A percentile compares a stretch with the other conserved stretches of the same genome.
These are phyloP conservation scores for Teunomyces aglyptinius DNA, from an alignment of 805 yeast species.

Conservation along the genomic window DNA sequence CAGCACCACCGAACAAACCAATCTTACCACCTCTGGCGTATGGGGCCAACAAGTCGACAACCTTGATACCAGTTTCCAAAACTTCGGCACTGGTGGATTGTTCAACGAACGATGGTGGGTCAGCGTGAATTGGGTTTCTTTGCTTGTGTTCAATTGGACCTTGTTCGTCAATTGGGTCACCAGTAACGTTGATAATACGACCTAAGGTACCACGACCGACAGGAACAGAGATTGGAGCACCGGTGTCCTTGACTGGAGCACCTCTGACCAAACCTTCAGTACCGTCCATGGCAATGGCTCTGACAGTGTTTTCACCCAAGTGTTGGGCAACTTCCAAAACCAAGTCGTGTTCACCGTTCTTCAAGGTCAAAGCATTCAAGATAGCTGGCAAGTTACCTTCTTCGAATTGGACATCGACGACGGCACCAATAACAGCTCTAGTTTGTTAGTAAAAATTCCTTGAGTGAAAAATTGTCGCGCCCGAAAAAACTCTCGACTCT, in stretches of 20 bases:
- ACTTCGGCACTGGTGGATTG: constrained; percentile 98
- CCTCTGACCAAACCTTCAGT: constrained; percentile 99
- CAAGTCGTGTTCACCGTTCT: constrained; percentile 73
- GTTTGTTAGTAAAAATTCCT: neutral
- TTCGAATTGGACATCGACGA: constrained; percentile 98
- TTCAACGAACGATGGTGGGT: constrained; percentile 93
- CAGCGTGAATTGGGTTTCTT: constrained; percentile 98
- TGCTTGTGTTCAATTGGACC: constrained; percentile 93
- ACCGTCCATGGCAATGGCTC: constrained; percentile 99
- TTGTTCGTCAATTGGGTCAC: constrained; percentile 99
- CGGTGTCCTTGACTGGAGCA: constrained; percentile 86
- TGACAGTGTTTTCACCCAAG: constrained; percentile 99
- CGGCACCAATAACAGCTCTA: constrained; percentile 98
- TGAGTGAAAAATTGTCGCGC: neutral
- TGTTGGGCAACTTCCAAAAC: constrained; percentile 99
- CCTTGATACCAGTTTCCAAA: constrained; percentile 99
- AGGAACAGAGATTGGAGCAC: constrained; percentile 98
- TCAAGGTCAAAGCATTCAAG: constrained; percentile 91
- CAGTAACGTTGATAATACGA: constrained; percentile 95
- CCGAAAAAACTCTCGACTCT: constrained; percentile 2
- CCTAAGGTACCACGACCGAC: constrained; percentile 99
- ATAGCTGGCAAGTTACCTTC: constrained; percentile 97
- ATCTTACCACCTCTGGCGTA: constrained; percentile 99
- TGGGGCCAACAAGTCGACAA: constrained; percentile 98
- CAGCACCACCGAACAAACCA: constrained; percentile 99